Evolutionary conservation across 352 stramenopile genomes (phyloP).

Genomic region (Pythium insidiosum): DNA sequence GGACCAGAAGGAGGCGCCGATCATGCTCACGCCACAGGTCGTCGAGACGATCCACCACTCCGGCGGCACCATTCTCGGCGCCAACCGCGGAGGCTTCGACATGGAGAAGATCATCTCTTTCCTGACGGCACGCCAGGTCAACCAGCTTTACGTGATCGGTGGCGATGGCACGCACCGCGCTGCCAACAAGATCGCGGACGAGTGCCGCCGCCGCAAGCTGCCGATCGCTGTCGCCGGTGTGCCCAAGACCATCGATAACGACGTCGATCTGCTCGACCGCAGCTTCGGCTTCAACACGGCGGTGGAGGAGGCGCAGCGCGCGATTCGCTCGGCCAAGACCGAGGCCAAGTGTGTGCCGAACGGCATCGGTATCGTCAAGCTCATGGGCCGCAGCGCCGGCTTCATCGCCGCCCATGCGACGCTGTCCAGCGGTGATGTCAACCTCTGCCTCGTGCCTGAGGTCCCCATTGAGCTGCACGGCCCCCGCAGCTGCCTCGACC

Average conservation of each 20-base stretch:
- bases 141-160: constrained; percentile 96
- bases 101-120: constrained; percentile 96
- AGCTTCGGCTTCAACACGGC: constrained; percentile 97
- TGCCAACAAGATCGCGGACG: constrained; percentile 88
- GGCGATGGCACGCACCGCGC: constrained; percentile 97
- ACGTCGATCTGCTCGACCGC: constrained; percentile 97
- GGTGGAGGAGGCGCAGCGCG: constrained; percentile 93
- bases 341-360: constrained; percentile 96
- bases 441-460: constrained; percentile 97
- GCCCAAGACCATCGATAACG: constrained; percentile 99
- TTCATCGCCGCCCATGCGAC: constrained; percentile 97
- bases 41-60: constrained; percentile 83
- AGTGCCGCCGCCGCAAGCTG: constrained; percentile 65
- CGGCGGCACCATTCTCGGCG: constrained; percentile 92
- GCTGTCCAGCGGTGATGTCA: constrained; percentile 95
- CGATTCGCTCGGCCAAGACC: constrained; percentile 87
- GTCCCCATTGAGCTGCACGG: constrained; percentile 95
- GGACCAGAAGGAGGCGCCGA: constrained; percentile 67
- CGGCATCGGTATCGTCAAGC: constrained; percentile 98
- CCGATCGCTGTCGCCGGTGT: constrained; percentile 94
- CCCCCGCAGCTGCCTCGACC: constrained; percentile 83
- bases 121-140: constrained; percentile 84
- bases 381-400: constrained; percentile 96
- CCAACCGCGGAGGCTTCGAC: constrained; percentile 94
- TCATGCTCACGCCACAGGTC: constrained; percentile 64